Conservation (phyloP, 352 stramenopile species). For the Phytophthora sp. region DNA sequence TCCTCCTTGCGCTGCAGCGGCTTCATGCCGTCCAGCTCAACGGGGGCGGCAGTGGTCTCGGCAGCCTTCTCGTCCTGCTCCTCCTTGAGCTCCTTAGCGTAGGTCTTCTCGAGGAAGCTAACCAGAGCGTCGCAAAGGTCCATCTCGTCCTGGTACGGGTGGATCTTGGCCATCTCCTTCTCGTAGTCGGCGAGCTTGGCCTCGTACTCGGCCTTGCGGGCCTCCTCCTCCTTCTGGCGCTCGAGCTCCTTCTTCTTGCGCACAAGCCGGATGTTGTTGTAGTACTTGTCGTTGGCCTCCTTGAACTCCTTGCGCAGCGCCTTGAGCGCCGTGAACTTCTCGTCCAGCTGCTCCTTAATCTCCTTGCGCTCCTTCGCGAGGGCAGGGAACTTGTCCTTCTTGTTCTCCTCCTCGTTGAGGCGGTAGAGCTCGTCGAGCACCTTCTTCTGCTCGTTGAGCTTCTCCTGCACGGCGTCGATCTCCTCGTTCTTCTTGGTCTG, state of each 20-base stretch:
- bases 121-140: constrained; percentile 95
- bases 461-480: constrained; percentile 93
- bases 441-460: constrained; percentile 90
- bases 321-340: constrained; percentile 89
- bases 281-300: constrained; percentile 94
- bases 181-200: constrained; percentile 97
- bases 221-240: constrained; percentile 83
- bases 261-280: constrained; percentile 89
- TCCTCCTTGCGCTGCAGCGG: constrained; percentile 86
- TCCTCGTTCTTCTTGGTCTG: constrained; percentile 94
- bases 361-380: constrained; percentile 89
- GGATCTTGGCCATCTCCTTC: constrained; percentile 95
- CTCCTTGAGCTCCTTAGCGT: constrained; percentile 85
- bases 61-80: constrained; percentile 44
- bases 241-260: constrained; percentile 88
- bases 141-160: constrained; percentile 97
- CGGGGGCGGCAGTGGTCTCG: constrained; percentile 42
- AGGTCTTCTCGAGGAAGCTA: constrained; percentile 93
- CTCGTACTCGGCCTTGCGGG: constrained; percentile 88
- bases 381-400: constrained; percentile 82
- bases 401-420: constrained; percentile 90
- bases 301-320: constrained; percentile 90
- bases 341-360: constrained; percentile 93
- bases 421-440: constrained; percentile 91
- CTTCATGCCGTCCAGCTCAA: constrained; percentile 94